Evolutionary conservation across 257 asterid species (phyloP).

Genomic region (Eucommia ulmoides): DNA sequence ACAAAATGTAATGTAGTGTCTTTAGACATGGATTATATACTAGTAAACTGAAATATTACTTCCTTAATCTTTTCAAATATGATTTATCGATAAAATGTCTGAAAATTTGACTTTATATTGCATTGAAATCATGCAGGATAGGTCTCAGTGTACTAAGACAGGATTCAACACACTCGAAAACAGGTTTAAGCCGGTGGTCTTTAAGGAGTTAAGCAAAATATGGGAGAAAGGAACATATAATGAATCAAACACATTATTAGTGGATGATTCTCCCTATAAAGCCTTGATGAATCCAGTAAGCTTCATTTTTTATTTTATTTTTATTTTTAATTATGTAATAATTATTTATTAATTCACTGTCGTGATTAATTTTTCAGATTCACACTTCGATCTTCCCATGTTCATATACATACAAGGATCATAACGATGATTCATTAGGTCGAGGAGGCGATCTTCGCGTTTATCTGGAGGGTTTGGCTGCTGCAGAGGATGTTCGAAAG

Average conservation of each 20-base stretch:
- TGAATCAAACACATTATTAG: conserved; percentile 67
- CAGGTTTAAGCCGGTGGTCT: conserved; percentile 66
- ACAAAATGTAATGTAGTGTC: no score
- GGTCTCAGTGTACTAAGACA: conserved; percentile 51
- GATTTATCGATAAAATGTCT: no score
- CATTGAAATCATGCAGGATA: conserved; percentile 60
- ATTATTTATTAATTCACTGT: neutral
- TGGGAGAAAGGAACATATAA: conserved; percentile 79
- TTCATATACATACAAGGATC: conserved; percentile 31
- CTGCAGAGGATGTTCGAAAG: conserved; percentile 33
- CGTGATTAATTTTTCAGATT: conserved; percentile 21
- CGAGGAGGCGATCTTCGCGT: conserved; percentile 71
- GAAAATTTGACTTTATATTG: no score
- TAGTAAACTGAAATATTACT: no score
- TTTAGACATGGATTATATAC: no score
- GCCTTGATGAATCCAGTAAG: conserved; percentile 92
- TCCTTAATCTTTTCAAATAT: no score
- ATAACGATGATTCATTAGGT: conserved; percentile 57
- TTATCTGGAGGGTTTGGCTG: conserved; percentile 54
- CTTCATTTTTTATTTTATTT: conserved; percentile 2
- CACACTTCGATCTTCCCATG: conserved; percentile 69
- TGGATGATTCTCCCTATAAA: conserved; percentile 98
- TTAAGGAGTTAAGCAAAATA: conserved; percentile 62
- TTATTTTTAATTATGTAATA: neutral
- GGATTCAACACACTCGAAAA: conserved; percentile 64